A percentile compares a stretch with the other conserved stretches of the same genome.
These are phyloP conservation scores for Maudiozyma barnettii DNA, from an alignment of 805 yeast genomes.

Conservation along the genomic window DNA sequence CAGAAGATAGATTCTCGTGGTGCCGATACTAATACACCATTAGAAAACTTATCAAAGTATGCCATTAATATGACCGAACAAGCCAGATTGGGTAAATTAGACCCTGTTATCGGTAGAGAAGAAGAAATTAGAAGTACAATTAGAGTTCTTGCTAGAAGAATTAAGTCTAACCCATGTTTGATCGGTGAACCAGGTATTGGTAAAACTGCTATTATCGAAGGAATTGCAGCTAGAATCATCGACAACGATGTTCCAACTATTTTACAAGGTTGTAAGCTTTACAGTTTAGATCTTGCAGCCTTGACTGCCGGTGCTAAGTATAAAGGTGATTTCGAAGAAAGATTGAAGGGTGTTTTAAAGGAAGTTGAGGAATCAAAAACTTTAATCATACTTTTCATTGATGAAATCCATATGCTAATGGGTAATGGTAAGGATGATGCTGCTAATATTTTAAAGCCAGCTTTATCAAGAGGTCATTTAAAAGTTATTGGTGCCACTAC, in stretches of 20 bases:
- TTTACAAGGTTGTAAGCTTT: conserved; percentile 68
- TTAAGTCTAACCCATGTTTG: conserved; percentile 91
- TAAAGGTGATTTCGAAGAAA: conserved; percentile 97
- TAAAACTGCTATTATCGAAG: conserved; percentile 95
- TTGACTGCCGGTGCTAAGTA: conserved; percentile 97
- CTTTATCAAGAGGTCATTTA: conserved; percentile 89
- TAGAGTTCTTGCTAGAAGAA: conserved; percentile 91
- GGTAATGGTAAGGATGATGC: conserved; percentile 98
- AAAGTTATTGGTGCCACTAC: conserved; percentile 99
- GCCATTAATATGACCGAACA: conserved; percentile 89
- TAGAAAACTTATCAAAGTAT: conserved; percentile 79
- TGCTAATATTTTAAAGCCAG: conserved; percentile 93
- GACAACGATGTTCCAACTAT: conserved; percentile 93
- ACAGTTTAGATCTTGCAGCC: conserved; percentile 89
- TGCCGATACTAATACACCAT: conserved; percentile 81
- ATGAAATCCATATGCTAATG: conserved; percentile 98
- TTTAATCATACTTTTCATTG: conserved; percentile 84
- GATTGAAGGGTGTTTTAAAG: conserved; percentile 90
- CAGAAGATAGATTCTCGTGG: conserved; percentile 87
- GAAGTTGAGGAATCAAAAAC: conserved; percentile 85
- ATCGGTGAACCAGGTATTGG: conserved; percentile 99
- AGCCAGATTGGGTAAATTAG: conserved; percentile 90
- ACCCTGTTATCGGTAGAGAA: conserved; percentile 98
- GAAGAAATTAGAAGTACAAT: conserved; percentile 95
- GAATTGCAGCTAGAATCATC: conserved; percentile 94